These are phyloP conservation scores for Cystobasidiopsis lactophilus DNA, from an alignment of 768 basidiomycete species.

Conservation along the genomic window DNA sequence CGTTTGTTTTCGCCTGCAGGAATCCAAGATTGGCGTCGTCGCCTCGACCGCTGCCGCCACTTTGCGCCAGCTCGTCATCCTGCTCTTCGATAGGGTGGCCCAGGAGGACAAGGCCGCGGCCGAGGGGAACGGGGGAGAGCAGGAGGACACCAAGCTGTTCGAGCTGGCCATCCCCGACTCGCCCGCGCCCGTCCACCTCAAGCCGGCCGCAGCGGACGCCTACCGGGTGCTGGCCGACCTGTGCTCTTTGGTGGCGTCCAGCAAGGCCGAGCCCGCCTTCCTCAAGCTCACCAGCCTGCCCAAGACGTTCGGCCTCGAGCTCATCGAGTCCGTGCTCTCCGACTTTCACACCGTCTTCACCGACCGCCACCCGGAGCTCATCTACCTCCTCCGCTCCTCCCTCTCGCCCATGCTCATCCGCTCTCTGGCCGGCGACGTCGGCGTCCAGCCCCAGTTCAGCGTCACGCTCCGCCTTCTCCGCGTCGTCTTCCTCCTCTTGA, in stretches of 20 bases:
- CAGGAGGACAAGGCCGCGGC: conserved; percentile 39
- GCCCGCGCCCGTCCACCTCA: conserved; percentile 28
- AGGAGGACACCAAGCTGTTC: conserved; percentile 37
- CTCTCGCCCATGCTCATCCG: conserved; percentile 77
- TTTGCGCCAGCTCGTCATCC: conserved; percentile 86
- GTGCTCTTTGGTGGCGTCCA: conserved; percentile 59
- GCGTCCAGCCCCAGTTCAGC: conserved; percentile 40
- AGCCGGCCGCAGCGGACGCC: conserved; percentile 59
- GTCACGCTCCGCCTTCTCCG: conserved; percentile 74
- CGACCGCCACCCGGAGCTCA: conserved; percentile 53
- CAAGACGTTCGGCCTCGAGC: conserved; percentile 86
- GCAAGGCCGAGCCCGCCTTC: conserved; percentile 42
- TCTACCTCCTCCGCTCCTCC: conserved; percentile 68
- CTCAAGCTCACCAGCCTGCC: conserved; percentile 60
- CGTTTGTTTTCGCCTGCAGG: conserved; percentile 87
- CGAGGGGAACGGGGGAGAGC: background rate
- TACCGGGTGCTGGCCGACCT: conserved; percentile 80
- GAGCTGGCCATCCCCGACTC: conserved; percentile 40
- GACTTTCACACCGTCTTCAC: conserved; percentile 73
- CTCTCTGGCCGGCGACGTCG: conserved; percentile 40
- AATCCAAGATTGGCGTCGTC: conserved; percentile 84
- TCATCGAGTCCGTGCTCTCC: conserved; percentile 87
- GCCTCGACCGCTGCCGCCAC: conserved; percentile 94
- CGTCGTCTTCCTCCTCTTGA: conserved; percentile 77
- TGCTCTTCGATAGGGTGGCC: conserved; percentile 83